Percentiles rank a stretch among this genome's conserved stretches.
These are phyloP conservation scores for Triglochin maritima DNA, from an alignment of 106 monocot species.

Conservation along the genomic window DNA sequence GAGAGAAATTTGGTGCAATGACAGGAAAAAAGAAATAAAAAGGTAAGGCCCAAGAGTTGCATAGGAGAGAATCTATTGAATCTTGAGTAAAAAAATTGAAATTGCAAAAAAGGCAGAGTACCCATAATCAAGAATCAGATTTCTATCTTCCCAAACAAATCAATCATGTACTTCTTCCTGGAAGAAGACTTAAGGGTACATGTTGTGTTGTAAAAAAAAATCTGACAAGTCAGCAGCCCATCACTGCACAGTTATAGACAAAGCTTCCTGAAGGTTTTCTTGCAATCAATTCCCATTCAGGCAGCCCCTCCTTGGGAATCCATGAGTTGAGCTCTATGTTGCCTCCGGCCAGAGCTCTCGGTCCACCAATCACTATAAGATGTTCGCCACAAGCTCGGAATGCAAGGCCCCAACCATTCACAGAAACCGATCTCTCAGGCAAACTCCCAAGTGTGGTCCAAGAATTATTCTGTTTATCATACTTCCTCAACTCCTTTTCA, in stretches of 20 bases:
- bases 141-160: conserved; percentile 8
- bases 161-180: conserved; percentile 21
- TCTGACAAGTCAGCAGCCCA: conserved; percentile 62
- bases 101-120: conserved; percentile 11
- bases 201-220: not conserved
- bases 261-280: conserved; percentile 66
- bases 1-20: not conserved
- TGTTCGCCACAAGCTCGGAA: conserved; percentile 74
- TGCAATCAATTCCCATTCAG: conserved; percentile 68
- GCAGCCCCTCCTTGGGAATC: conserved; percentile 60
- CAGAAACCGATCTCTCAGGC: conserved; percentile 57
- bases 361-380: conserved; percentile 51
- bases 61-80: conserved; percentile 17
- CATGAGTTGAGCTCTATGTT: conserved; percentile 76
- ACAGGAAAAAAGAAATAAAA: not conserved
- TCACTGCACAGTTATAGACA: conserved; percentile 90
- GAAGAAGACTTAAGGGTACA: conserved; percentile 3
- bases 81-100: conserved; percentile 5
- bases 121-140: conserved; percentile 14
- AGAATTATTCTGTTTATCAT: conserved; percentile 42
- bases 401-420: conserved; percentile 85
- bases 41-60: conserved; percentile 2
- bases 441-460: conserved; percentile 50
- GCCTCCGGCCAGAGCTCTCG: conserved; percentile 43
- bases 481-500: conserved; percentile 49